These are phyloP conservation scores for Fraxinus floribunda DNA, from an alignment of 305 asterid species.

Conservation along the genomic window DNA sequence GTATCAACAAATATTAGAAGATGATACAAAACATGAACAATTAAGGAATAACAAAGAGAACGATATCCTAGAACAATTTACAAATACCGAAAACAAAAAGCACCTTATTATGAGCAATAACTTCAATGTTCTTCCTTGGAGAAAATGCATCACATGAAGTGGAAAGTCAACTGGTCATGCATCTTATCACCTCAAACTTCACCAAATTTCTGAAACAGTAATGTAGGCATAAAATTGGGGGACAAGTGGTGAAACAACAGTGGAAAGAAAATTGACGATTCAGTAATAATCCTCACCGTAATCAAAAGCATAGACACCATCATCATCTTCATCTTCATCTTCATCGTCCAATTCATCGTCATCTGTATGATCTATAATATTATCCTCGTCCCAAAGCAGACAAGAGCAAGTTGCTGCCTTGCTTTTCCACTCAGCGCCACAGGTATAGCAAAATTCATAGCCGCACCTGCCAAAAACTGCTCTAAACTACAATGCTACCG, in stretches of 20 bases:
- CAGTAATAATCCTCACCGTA: conserved; percentile 16
- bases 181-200: neutral
- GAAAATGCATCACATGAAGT: neutral
- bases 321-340: conserved; percentile 27
- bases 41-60: neutral
- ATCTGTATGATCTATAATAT: conserved; percentile 38
- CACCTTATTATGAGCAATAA: neutral
- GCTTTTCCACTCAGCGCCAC: conserved; percentile 73
- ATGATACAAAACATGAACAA: neutral
- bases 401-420: conserved; percentile 61
- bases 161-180: neutral
- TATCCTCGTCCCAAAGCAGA: conserved; percentile 60
- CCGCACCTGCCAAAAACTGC: conserved; percentile 58
- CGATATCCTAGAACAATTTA: neutral
- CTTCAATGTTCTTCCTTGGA: neutral
- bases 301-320: conserved; percentile 22
- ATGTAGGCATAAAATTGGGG: neutral
- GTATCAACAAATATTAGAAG: neutral
- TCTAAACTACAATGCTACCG: neutral
- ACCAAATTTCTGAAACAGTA: neutral
- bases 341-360: conserved; percentile 14
- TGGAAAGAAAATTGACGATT: neutral
- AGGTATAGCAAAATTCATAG: conserved; percentile 73
- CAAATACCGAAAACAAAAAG: neutral
- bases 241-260: neutral